Evolutionary conservation across 768 basidiomycete genomes (phyloP).

Genomic region (Mycena leptocephala): DNA sequence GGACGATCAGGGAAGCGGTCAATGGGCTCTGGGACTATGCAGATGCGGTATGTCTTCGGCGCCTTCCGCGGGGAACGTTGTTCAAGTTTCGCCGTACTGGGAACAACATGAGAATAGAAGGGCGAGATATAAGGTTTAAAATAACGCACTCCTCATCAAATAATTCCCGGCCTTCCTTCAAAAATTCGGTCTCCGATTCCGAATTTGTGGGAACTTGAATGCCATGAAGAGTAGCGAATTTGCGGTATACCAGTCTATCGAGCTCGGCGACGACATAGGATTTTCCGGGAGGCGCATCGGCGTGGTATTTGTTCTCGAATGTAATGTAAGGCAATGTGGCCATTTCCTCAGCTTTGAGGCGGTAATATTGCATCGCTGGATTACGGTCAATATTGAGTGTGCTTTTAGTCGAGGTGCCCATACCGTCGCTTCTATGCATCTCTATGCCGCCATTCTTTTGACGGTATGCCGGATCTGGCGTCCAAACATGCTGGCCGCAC

Average conservation of each 20-base stretch:
- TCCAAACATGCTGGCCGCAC: constrained; percentile 1
- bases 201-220: neutral
- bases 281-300: neutral
- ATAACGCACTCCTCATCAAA: neutral
- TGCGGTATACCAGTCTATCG: neutral
- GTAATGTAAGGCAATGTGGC: constrained; percentile 1
- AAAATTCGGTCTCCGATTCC: neutral
- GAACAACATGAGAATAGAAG: neutral
- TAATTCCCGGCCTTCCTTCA: neutral
- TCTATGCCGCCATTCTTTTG: neutral
- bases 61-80: neutral
- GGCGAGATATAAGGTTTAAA: neutral
- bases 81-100: neutral
- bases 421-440: neutral
- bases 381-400: neutral
- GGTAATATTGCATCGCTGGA: constrained; percentile 7
- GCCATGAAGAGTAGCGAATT: neutral
- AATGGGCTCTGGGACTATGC: neutral
- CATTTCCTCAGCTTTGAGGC: neutral
- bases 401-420: neutral
- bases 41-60: neutral
- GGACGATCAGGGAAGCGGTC: neutral
- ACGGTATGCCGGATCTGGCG: neutral
- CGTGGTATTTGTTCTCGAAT: neutral
- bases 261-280: constrained; percentile 1